These are phyloP conservation scores for Cucurbita argyrosperma DNA, from an alignment of 306 rosid genomes.

Conservation along the genomic window DNA sequence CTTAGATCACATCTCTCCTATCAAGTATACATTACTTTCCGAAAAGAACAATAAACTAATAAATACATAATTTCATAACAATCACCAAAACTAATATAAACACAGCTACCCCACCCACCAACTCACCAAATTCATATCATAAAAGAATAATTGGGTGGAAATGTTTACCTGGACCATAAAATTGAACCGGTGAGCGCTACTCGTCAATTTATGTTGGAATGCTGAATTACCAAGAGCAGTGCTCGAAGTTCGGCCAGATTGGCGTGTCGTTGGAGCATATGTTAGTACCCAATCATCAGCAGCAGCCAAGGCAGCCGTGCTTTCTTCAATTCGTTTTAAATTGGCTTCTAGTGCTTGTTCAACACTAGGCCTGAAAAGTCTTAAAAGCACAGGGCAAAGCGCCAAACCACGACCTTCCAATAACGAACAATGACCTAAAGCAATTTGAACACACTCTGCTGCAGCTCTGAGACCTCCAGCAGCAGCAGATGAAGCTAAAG, in stretches of 20 bases:
- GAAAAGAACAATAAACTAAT: background rate
- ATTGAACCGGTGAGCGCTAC: constrained; percentile 97
- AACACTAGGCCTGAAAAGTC: constrained; percentile 91
- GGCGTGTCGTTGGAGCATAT: constrained; percentile 48
- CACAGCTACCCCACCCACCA: background rate
- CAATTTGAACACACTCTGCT: constrained; percentile 99
- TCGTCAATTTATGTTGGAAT: constrained; percentile 78
- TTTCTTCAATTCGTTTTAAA: constrained; percentile 90
- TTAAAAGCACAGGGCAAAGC: constrained; percentile 83
- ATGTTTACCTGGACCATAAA: constrained; percentile 92
- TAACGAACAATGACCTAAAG: constrained; percentile 91
- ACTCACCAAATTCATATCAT: background rate
- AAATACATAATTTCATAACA: background rate
- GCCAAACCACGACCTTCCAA: constrained; percentile 95
- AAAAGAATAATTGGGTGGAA: background rate
- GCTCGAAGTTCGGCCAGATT: constrained; percentile 48
- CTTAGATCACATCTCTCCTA: background rate
- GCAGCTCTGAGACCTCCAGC: constrained; percentile 99
- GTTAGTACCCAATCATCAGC: constrained; percentile 96
- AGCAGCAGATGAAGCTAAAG: constrained; percentile 94
- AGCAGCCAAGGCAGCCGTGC: constrained; percentile 92
- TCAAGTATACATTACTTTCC: background rate
- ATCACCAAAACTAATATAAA: background rate
- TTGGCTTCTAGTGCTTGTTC: constrained; percentile 94
- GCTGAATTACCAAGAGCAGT: constrained; percentile 26